Base-by-base conservation (phyloP, 169 alveolate genomes). In the Babesia sp. region DNA sequence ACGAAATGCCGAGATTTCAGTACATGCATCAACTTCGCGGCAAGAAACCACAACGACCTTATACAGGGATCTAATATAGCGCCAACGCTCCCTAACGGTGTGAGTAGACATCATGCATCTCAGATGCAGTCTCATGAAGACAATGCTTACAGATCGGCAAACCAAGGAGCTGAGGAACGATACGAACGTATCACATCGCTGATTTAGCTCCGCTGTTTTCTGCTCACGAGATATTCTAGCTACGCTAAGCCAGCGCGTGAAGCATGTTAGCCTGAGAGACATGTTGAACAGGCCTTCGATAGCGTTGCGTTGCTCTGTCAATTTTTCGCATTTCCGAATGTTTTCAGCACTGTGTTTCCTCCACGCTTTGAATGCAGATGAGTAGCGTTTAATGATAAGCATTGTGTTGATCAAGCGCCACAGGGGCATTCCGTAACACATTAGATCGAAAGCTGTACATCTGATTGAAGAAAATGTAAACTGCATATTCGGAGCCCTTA, bases 111-210 rank as follows among this genome's bases (percentile, higher is more conserved):
- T 22, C 11, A 64, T n/a, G 2, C 42, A 56, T 48, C 18, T 45
- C 11, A 64, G 61, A 36, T 46, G 74, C 4, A 64, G 48, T 31
- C 74, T n/a, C 51, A 64, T 64, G 44, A 64, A 64, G 41, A 64
- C 74, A 6, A 64, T 46, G 16, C 74, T 46, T 22, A 64, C 59
- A 4, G 74, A 64, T 3, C 63, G 42, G 33, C 33, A 44, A 3
- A 46, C 74, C 50, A 64, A 24, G 8, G 14, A 7, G 51, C 61
- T 64, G 31, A 64, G 45, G 7, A 46, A 12, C 7, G 74, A 22
- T 7, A 37, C 39, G 61, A 64, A 64, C 48, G 31, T 33, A 24
- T 14, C 48, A 34, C 59, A 64, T 11, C 61, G 59, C 29, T 64
- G 63, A 16, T 16, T 33, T 1, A 3, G 2, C 1, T 64, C 74